Percentiles rank a stretch among this genome's conserved stretches.
phyloP scores from a whole-genome alignment of 2,329 filamentous ascomycete genomes.

The Talaromyces rugulosus region DNA sequence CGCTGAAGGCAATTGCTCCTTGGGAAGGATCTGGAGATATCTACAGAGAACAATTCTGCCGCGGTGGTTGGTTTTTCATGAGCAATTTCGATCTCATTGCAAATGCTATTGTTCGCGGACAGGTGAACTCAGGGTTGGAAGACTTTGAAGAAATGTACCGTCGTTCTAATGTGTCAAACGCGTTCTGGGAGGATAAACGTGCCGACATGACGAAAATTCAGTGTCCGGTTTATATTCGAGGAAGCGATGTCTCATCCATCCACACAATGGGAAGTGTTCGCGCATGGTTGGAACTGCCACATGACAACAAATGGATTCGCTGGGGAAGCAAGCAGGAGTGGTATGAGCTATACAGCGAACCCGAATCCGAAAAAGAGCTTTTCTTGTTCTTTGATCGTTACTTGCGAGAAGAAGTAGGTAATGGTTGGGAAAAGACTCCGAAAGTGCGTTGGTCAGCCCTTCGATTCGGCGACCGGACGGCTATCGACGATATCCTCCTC shows the following conservation, averaged over 20 bases:
- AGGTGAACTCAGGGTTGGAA: conserved; percentile 29
- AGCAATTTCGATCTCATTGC: conserved; percentile 42
- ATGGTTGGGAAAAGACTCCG: conserved; percentile 47
- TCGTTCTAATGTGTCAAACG: conserved; percentile 27
- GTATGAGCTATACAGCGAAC: conserved; percentile 40
- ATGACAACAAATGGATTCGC: conserved; percentile 43
- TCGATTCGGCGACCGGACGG: conserved; percentile 27
- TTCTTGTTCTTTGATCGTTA: conserved; percentile 45
- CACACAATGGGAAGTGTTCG: conserved; percentile 36
- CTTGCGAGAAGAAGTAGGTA: conserved; percentile 37
- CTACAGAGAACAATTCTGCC: conserved; percentile 45
- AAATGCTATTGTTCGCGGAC: conserved; percentile 33
- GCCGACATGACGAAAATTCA: conserved; percentile 33
- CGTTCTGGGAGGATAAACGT: conserved; percentile 37
- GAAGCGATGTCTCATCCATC: conserved; percentile 28
- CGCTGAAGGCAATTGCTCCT: conserved; percentile 41
- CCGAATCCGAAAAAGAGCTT: conserved; percentile 35
- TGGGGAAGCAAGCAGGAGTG: conserved; percentile 42
- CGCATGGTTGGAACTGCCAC: conserved; percentile 34
- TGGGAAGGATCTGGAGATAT: conserved; percentile 48
- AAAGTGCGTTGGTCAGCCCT: conserved; percentile 41
- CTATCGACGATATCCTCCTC: conserved; percentile 27
- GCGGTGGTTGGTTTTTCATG: conserved; percentile 38
- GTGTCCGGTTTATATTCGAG: conserved; percentile 32
- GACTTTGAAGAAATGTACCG: conserved; percentile 42